Percentiles rank a stretch among this genome's conserved stretches.
Conservation (phyloP, 2,329 filamentous ascomycete species). For the Neopestalotiopsis sp. region DNA sequence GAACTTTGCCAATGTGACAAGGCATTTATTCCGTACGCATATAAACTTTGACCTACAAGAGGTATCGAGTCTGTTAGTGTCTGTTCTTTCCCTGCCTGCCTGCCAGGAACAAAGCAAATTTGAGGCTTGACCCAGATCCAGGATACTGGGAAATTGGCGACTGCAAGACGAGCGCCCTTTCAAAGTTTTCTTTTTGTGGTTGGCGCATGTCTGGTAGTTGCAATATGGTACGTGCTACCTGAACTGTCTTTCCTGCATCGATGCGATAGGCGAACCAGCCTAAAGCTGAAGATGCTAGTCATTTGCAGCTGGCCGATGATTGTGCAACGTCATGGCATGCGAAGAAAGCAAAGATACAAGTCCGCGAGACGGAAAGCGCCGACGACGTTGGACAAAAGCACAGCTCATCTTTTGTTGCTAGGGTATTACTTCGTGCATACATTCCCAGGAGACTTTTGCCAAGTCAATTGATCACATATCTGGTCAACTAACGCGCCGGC, state of each 20-base stretch:
- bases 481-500: background rate
- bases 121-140: constrained; percentile 5
- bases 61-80: background rate
- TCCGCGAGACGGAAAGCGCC: background rate
- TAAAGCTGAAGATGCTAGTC: background rate
- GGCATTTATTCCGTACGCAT: background rate
- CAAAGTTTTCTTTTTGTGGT: background rate
- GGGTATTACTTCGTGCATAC: background rate
- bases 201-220: background rate
- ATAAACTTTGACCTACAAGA: background rate
- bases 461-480: background rate
- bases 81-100: background rate
- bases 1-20: background rate
- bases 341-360: background rate
- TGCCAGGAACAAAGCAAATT: background rate
- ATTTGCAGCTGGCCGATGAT: background rate
- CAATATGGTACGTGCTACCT: background rate
- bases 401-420: background rate
- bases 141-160: background rate
- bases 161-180: background rate
- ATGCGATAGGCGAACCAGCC: background rate
- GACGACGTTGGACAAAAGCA: background rate
- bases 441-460: no score
- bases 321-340: background rate
- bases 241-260: background rate